Evolutionary conservation across 495 filamentous ascomycete species (phyloP).

Genomic region (Talaromyces trachyspermus): DNA sequence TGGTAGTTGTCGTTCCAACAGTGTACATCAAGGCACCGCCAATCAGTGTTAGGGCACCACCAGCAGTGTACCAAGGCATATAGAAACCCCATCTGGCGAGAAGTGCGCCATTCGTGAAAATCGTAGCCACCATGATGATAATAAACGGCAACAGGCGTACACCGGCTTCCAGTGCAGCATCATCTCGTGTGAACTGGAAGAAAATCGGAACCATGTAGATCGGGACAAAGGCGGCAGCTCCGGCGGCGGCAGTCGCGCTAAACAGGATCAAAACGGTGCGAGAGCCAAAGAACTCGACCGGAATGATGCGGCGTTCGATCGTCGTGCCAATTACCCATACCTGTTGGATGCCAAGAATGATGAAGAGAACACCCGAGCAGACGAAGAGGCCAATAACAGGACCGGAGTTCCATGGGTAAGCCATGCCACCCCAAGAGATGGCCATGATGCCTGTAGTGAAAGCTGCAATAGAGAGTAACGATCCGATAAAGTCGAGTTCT

Average conservation of each 20-base stretch:
- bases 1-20: conserved; percentile 27
- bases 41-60: conserved; percentile 39
- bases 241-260: conserved; percentile 50
- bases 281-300: conserved; percentile 34
- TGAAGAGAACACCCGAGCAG: conserved; percentile 42
- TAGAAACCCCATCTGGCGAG: conserved; percentile 47
- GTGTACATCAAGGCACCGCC: conserved; percentile 46
- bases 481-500: conserved; percentile 28
- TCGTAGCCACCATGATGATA: conserved; percentile 37
- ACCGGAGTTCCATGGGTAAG: conserved; percentile 45
- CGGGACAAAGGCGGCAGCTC: conserved; percentile 8
- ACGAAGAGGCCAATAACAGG: conserved; percentile 48
- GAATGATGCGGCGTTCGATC: conserved; percentile 40
- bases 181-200: conserved; percentile 51
- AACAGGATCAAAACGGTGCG: conserved; percentile 20
- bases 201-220: conserved; percentile 36
- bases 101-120: conserved; percentile 41
- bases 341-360: conserved; percentile 46
- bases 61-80: conserved; percentile 50
- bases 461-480: conserved; percentile 29
- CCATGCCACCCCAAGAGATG: conserved; percentile 46
- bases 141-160: conserved; percentile 55
- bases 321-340: conserved; percentile 43
- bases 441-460: conserved; percentile 41
- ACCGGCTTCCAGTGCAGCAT: conserved; percentile 41